Percentiles rank a stretch among this genome's conserved stretches.
Evolutionary conservation across 352 stramenopile species (phyloP).

Genomic region (Globisporangium yorkense): DNA sequence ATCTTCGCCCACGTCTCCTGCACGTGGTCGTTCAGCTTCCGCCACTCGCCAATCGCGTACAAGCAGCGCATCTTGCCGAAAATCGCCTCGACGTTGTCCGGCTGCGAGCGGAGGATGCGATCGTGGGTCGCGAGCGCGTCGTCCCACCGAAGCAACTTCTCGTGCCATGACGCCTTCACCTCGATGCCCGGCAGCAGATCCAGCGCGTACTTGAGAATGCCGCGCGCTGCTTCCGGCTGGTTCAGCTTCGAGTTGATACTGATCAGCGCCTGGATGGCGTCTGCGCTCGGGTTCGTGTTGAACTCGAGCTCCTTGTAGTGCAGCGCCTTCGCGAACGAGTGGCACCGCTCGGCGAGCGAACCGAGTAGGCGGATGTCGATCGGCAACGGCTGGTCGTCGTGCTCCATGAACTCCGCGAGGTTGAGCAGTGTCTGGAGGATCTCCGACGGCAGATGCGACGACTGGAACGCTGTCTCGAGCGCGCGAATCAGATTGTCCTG

Average conservation of each 20-base stretch:
- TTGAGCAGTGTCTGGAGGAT: conserved; percentile 98
- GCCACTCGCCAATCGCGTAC: conserved; percentile 97
- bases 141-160: conserved; percentile 97
- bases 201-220: conserved; percentile 94
- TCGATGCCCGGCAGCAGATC: conserved; percentile 69
- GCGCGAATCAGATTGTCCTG: conserved; percentile 93
- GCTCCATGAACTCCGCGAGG: conserved; percentile 99
- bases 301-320: conserved; percentile 99
- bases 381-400: conserved; percentile 94
- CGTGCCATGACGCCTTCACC: conserved; percentile 96
- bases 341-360: conserved; percentile 95
- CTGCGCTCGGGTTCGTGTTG: conserved; percentile 82
- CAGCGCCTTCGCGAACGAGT: conserved; percentile 98
- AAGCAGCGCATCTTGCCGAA: conserved; percentile 98
- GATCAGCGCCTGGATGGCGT: conserved; percentile 97
- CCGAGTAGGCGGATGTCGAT: conserved; percentile 97
- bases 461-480: conserved; percentile 94
- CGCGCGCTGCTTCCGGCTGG: conserved; percentile 96
- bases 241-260: conserved; percentile 98
- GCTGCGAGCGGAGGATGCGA: conserved; percentile 51
- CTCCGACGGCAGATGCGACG: conserved; percentile 91
- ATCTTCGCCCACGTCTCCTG: conserved; percentile 83
- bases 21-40: conserved; percentile 93
- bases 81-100: conserved; percentile 93
- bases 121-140: conserved; percentile 96